Conservation (phyloP, 257 asterid species). For the Nicotiana attenuata region DNA sequence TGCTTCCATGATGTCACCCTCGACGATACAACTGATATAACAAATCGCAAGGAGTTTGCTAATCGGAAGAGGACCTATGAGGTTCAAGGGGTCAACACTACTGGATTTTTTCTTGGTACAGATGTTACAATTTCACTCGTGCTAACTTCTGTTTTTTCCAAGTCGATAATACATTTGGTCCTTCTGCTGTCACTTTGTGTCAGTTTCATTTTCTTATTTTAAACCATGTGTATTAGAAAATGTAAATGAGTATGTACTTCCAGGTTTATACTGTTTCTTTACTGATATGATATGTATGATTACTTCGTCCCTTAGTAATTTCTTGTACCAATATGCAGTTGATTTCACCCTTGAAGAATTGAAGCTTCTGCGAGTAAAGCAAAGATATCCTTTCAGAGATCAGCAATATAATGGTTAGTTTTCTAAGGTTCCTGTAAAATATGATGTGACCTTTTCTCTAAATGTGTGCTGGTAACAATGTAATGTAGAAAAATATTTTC, state of each 20-base stretch:
- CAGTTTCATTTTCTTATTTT: neutral
- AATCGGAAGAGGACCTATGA: slow-evolving; percentile 64
- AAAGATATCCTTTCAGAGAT: slow-evolving; percentile 77
- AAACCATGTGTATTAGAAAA: neutral
- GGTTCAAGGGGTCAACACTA: slow-evolving; percentile 60
- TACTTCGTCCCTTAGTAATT: neutral
- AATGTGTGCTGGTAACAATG: neutral
- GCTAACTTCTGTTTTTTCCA: neutral
- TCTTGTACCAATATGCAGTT: slow-evolving; percentile 38
- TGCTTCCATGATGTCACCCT: slow-evolving; percentile 74
- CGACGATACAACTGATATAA: slow-evolving; percentile 71
- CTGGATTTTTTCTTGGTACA: slow-evolving; percentile 76
- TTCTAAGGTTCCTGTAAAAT: neutral
- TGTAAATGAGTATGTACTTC: neutral
- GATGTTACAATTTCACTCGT: neutral
- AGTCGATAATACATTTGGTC: neutral
- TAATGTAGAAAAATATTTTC: neutral
- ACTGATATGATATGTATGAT: neutral
- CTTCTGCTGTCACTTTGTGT: neutral
- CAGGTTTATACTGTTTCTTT: neutral
- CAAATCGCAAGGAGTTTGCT: slow-evolving; percentile 56
- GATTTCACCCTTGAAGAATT: slow-evolving; percentile 84
- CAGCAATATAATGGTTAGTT: slow-evolving; percentile 78
- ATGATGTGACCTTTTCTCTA: neutral
- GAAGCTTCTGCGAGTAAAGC: slow-evolving; percentile 67